Evolutionary conservation across 2,329 filamentous ascomycete genomes (phyloP).

Genomic region (Cladophialophora chaetospira): DNA sequence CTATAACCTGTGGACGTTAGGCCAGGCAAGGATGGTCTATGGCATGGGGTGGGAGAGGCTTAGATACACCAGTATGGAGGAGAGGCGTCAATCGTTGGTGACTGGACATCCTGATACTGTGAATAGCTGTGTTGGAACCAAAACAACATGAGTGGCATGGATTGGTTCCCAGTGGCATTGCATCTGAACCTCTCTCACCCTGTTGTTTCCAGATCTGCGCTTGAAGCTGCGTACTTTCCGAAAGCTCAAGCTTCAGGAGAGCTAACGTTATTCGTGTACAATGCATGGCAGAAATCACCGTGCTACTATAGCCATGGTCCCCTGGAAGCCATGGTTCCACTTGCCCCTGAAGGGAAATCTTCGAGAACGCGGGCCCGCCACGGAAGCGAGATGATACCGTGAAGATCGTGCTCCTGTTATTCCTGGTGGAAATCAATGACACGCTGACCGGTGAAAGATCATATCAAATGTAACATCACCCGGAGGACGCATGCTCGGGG

Average conservation of each 20-base stretch:
- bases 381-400: constrained; percentile 10
- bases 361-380: constrained; percentile 6
- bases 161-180: background rate
- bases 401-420: constrained; percentile 10
- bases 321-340: no score
- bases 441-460: constrained; percentile 14
- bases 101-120: background rate
- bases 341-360: background rate
- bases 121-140: constrained; percentile 20
- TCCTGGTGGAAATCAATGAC: background rate
- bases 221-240: no score
- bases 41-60: background rate
- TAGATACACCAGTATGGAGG: background rate
- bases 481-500: constrained; percentile 5
- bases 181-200: background rate
- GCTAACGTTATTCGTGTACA: no score
- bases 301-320: no score
- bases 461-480: constrained; percentile 11
- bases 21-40: background rate
- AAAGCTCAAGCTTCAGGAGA: no score
- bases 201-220: background rate
- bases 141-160: constrained; percentile 6
- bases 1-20: constrained; percentile 8
- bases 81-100: no score
- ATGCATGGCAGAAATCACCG: no score